Evolutionary conservation across 2,329 filamentous ascomycete species (phyloP).

Genomic region (Penicillium sp.): DNA sequence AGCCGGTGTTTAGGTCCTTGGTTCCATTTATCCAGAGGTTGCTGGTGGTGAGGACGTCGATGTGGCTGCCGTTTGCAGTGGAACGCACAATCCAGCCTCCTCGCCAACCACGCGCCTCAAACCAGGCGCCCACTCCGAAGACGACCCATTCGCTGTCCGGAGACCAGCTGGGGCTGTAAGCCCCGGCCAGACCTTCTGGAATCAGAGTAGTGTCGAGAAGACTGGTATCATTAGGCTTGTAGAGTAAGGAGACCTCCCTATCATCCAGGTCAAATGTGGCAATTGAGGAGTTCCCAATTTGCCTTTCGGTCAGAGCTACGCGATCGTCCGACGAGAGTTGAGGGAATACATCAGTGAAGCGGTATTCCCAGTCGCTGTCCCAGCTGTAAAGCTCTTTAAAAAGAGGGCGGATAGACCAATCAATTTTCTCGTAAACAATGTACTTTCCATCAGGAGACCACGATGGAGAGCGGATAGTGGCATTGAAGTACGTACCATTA

Average conservation of each 20-base stretch:
- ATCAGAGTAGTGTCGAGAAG: slow-evolving; percentile 22
- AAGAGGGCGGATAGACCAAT: slow-evolving; percentile 34
- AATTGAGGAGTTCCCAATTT: slow-evolving; percentile 44
- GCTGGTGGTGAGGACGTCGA: slow-evolving; percentile 8
- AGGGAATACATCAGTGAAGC: slow-evolving; percentile 48
- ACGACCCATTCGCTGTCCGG: slow-evolving; percentile 40
- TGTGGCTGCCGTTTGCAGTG: slow-evolving; percentile 11
- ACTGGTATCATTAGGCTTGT: slow-evolving; percentile 23
- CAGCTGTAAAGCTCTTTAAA: slow-evolving; percentile 43
- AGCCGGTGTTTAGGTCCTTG: slow-evolving; percentile 12
- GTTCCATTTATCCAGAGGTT: not conserved
- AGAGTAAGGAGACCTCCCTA: slow-evolving; percentile 26
- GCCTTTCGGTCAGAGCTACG: slow-evolving; percentile 42
- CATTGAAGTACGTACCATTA: slow-evolving; percentile 12
- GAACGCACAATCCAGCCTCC: slow-evolving; percentile 15
- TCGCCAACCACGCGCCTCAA: slow-evolving; percentile 9
- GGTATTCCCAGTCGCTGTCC: slow-evolving; percentile 45
- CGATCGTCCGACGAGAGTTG: slow-evolving; percentile 28
- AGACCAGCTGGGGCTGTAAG: slow-evolving; percentile 45
- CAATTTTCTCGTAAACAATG: slow-evolving; percentile 27
- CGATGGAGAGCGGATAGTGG: slow-evolving; percentile 18
- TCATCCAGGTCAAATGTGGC: slow-evolving; percentile 32
- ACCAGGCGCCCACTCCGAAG: slow-evolving; percentile 16
- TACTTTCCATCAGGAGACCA: slow-evolving; percentile 39
- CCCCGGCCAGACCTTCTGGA: slow-evolving; percentile 34